Conservation (phyloP, 805 yeast genomes). For the Priceomyces melissophilus region DNA sequence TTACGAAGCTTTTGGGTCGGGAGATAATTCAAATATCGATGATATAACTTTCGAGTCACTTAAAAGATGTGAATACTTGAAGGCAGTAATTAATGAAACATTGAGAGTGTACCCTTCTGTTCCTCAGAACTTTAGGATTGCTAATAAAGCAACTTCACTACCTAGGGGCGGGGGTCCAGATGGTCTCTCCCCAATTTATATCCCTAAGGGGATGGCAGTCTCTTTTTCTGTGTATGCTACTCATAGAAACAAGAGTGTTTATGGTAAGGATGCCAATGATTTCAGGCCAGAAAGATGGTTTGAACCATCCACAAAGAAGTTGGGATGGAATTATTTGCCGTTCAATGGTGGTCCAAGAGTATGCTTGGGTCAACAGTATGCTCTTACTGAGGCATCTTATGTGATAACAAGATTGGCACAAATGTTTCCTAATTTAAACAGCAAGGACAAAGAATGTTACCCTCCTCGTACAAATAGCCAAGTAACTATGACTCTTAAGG, state of each 20-base stretch:
- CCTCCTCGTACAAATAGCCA: slow-evolving; percentile 27
- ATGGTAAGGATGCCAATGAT: slow-evolving; percentile 27
- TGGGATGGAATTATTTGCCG: slow-evolving; percentile 36
- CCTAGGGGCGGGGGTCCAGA: slow-evolving; percentile 51
- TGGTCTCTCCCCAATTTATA: slow-evolving; percentile 35
- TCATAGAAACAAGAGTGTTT: slow-evolving; percentile 35
- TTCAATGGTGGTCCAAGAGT: slow-evolving; percentile 39
- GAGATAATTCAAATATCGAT: slow-evolving; percentile 29
- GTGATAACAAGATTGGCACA: slow-evolving; percentile 27
- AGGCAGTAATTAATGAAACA: slow-evolving; percentile 45
- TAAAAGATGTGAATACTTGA: slow-evolving; percentile 46
- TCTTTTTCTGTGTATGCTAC: slow-evolving; percentile 38
- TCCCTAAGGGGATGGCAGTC: slow-evolving; percentile 42
- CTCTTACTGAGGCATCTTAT: slow-evolving; percentile 35
- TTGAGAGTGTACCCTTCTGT: slow-evolving; percentile 48
- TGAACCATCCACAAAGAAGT: slow-evolving; percentile 18
- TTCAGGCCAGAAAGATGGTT: slow-evolving; percentile 36
- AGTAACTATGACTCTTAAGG: slow-evolving; percentile 25
- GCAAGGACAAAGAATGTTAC: slow-evolving; percentile 12
- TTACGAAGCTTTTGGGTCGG: slow-evolving; percentile 27
- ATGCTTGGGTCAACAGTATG: slow-evolving; percentile 39
- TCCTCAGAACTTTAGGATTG: slow-evolving; percentile 46
- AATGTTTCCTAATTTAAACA: slow-evolving; percentile 23
- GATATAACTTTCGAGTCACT: slow-evolving; percentile 46
- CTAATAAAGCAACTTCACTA: slow-evolving; percentile 43